Conservation (phyloP, 1,284 basidiomycete genomes). For the Ceratobasidium theobromae region DNA sequence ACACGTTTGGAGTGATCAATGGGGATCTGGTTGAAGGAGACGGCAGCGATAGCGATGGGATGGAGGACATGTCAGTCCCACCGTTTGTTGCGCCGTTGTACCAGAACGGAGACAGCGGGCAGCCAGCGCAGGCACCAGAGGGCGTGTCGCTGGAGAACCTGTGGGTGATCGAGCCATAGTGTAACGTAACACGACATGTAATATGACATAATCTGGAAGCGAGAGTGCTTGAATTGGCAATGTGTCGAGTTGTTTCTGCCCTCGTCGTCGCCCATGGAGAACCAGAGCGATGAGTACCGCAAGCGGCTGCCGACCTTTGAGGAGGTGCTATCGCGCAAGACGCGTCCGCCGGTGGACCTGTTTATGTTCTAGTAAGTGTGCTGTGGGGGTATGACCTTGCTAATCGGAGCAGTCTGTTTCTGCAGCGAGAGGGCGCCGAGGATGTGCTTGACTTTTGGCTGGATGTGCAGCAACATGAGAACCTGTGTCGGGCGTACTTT, state of each 20-base stretch:
- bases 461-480: conserved; percentile 98
- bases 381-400: background rate
- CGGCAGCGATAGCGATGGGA: conserved; percentile 6
- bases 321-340: conserved; percentile 67
- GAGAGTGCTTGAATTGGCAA: conserved; percentile 1
- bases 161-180: conserved; percentile 18
- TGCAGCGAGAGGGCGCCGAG: conserved; percentile 91
- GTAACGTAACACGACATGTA: conserved; percentile 12
- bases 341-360: conserved; percentile 91
- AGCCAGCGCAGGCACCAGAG: background rate
- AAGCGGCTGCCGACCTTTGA: conserved; percentile 45
- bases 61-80: conserved; percentile 3
- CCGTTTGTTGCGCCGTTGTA: background rate
- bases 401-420: conserved; percentile 61
- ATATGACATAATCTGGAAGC: too few species aligned
- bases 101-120: background rate
- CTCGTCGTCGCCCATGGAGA: conserved; percentile 21
- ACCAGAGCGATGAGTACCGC: conserved; percentile 31
- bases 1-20: background rate
- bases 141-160: conserved; percentile 15
- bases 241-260: conserved; percentile 12
- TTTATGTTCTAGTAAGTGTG: conserved; percentile 94
- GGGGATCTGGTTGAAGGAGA: background rate
- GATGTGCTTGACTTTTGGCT: conserved; percentile 98
- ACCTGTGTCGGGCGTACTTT: conserved; percentile 97